Evolutionary conservation across 108 stramenopile genomes (phyloP).

Genomic region (Skeletonema grethae): DNA sequence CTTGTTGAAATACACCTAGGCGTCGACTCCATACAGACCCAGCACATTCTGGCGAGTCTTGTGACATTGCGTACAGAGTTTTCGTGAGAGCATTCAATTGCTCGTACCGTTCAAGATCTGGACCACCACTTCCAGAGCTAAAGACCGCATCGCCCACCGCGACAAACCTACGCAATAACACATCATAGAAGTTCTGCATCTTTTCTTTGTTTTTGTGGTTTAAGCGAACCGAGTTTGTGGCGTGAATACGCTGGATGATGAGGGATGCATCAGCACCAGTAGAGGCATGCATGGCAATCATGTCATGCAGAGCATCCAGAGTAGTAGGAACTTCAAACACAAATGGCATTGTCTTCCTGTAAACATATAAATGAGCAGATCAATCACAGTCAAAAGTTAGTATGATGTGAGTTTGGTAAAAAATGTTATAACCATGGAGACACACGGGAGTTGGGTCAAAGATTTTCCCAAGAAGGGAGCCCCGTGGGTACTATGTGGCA

Average conservation of each 20-base stretch:
- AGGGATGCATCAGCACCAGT: conserved; percentile 81
- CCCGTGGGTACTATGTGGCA: conserved; percentile 84
- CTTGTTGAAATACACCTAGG: conserved; percentile 84
- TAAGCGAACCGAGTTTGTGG: conserved; percentile 78
- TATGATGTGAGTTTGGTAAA: conserved; percentile 14
- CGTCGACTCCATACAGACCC: conserved; percentile 83
- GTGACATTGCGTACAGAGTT: conserved; percentile 80
- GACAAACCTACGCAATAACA: conserved; percentile 88
- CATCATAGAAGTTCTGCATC: conserved; percentile 96
- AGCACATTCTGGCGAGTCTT: conserved; percentile 85
- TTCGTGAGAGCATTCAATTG: conserved; percentile 73
- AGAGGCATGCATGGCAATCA: conserved; percentile 78
- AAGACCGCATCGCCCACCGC: conserved; percentile 87
- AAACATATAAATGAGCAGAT: conserved; percentile 4
- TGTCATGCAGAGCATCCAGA: conserved; percentile 85
- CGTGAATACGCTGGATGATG: conserved; percentile 84
- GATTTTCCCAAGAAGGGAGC: conserved; percentile 6
- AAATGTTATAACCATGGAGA: conserved; percentile 87
- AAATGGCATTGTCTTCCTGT: conserved; percentile 85
- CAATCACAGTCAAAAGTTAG: background rate
- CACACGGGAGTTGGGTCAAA: conserved; percentile 60
- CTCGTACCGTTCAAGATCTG: conserved; percentile 69
- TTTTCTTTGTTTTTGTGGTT: conserved; percentile 87
- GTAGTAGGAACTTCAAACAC: conserved; percentile 91
- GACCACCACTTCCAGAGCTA: conserved; percentile 73